Evolutionary conservation across 352 stramenopile genomes (phyloP), one percentile per base, ranked within the genome.

Genomic region (Pythium scleroteichum): DNA sequence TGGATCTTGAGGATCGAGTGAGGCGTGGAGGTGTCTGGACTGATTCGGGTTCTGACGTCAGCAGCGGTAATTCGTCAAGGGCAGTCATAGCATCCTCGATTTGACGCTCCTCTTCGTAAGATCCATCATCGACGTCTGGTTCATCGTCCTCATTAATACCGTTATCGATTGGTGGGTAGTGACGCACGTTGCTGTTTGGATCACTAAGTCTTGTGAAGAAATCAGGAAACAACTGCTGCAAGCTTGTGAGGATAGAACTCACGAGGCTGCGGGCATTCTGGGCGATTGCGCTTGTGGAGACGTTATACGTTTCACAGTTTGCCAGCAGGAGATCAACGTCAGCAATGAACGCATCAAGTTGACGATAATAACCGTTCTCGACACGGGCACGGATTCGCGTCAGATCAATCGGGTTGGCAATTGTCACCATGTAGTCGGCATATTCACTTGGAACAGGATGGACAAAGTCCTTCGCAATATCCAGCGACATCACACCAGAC

Each of bases 261-360:
- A 73, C 78, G n/a, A 95, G 62, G 29, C 72, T 92, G n/a, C 85
- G 56, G 16, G 82, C 79, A 64, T 93, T 95, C 38, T 94, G 84
- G 5, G 85, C 81, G 53, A 96, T 96, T 5, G 70, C 58, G 41
- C 86, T 94, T 14, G 81, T 85, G 19, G 74, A 61, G 49, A 95
- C 81, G 39, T 96, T 96, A 69, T 94, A 96, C 22, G 75, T 86
- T 59, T 94, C 79, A 47, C 88, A 96, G 54, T 96, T 95, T 10
- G 71, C 47, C 16, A 69, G 77, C 39, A 96, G 61, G 20, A 95
- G 61, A 49, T 88, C 77, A 1, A 90, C 68, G 56, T 96, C 88
- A 9, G 82, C 72, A 32, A 94, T 65, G 42, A 95, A 87, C 2
- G 85, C 86, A 44, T 94, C 84, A 8, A 95, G 68, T 59, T 96